Evolutionary conservation across 2,329 filamentous ascomycete genomes (phyloP), one percentile per base, ranked within the genome.

Genomic region (Incumbomyces delicatus): DNA sequence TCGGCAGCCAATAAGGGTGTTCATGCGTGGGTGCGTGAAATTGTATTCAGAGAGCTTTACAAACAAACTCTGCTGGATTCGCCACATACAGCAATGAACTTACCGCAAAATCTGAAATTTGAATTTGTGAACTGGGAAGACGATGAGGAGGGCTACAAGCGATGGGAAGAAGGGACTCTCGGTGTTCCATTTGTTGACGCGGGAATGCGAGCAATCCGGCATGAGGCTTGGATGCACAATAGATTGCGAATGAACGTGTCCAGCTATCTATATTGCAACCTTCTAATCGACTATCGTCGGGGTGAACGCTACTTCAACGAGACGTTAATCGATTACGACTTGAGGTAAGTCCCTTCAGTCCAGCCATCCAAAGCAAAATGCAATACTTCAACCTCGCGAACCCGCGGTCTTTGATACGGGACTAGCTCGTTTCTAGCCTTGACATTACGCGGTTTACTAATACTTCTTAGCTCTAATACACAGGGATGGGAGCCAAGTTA

Each of bases 201-300:
- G 0, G 71, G 71, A 0, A 75, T 75, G 71, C 57, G 72, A 2
- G 71, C 75, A 46, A 57, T 75, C 36, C 69, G 69, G 35, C 51
- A 60, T 1, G 71, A 74, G 50, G 69, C 63, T 1, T 75, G 70
- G 50, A 74, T 75, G 71, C 71, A 75, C 50, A 75, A 75, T 46
- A 65, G 72, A 0, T 57, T 71, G 10, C 65, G 72, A 29, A 75
- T 75, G 71, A 74, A 73, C 41, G 67, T 69, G 0, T 64, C 64
- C 0, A 66, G 60, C 3, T 75, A 74, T 50, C 57, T 75, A 6
- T 66, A 68, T 33, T 71, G 65, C 37, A 73, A 75, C 44, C 46
- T 75, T 8, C 61, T 75, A 1, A 60, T 75, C 44, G 70, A 75
- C 51, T 75, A 73, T 47, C 63, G 72, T 2, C 56, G 65, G 2